Conservation (phyloP, 306 rosid species). For the Elaeagnus macrophylla region DNA sequence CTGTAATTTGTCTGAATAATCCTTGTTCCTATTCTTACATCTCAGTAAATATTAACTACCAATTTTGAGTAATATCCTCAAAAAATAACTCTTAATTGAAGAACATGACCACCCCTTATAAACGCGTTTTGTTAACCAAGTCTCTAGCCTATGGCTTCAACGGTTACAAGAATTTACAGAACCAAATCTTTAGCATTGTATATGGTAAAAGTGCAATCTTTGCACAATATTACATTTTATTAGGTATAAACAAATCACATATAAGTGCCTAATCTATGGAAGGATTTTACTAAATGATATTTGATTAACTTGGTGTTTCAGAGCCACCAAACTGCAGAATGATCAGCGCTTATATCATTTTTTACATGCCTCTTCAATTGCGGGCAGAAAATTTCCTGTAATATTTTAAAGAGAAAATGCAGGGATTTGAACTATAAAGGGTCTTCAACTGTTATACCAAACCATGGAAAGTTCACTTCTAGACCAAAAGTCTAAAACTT, state of each 20-base stretch:
- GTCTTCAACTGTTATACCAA: too few relatives aligned
- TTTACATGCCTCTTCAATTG: too few relatives aligned
- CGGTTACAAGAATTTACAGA: not conserved
- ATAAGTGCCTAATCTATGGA: too few relatives aligned
- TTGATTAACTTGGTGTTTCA: not conserved
- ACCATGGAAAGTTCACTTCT: too few relatives aligned
- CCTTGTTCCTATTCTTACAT: not conserved
- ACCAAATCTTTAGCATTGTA: not conserved
- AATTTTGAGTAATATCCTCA: not conserved
- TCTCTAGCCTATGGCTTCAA: not conserved
- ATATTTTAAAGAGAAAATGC: too few relatives aligned
- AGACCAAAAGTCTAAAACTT: too few relatives aligned
- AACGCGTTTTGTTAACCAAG: not conserved
- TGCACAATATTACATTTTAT: not conserved
- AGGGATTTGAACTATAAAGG: too few relatives aligned
- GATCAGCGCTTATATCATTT: too few relatives aligned
- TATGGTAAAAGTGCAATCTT: not conserved
- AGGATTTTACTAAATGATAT: too few relatives aligned
- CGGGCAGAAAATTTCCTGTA: too few relatives aligned
- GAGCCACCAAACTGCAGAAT: not conserved
- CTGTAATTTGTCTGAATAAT: not conserved
- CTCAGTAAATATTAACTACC: not conserved
- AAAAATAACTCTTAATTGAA: too few relatives aligned
- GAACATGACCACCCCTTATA: not conserved
- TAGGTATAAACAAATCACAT: not conserved